Evolutionary conservation across 2,329 filamentous ascomycete species (phyloP).

Genomic region (Akanthomyces uredinophilus): DNA sequence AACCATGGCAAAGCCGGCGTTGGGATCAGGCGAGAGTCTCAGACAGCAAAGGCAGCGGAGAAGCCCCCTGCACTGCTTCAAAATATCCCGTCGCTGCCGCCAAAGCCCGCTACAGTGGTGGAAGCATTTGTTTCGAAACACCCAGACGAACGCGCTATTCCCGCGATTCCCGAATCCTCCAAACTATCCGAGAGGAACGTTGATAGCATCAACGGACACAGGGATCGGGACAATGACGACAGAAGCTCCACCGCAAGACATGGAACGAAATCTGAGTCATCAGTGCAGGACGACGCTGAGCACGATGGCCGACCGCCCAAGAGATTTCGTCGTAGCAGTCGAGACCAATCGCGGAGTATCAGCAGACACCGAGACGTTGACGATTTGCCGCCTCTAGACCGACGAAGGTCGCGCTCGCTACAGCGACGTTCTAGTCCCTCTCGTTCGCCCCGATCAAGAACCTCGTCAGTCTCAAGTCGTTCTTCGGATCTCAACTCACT

Average conservation of each 20-base stretch:
- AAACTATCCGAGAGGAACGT: background rate
- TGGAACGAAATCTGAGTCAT: background rate
- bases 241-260: background rate
- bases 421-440: constrained; percentile 2
- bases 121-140: background rate
- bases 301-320: background rate
- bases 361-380: background rate
- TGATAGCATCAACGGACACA: background rate
- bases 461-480: constrained; percentile 8
- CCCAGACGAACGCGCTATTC: background rate
- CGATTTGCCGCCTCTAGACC: constrained; percentile 1
- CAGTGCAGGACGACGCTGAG: background rate
- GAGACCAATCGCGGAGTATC: constrained; percentile 4
- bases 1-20: background rate
- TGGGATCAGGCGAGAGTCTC: background rate
- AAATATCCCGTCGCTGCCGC: constrained; percentile 5
- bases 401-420: constrained; percentile 1
- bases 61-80: background rate
- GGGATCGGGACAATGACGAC: background rate
- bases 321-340: background rate
- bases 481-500: constrained; percentile 15
- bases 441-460: constrained; percentile 5
- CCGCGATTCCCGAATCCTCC: background rate
- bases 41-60: background rate
- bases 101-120: background rate